These are phyloP conservation scores for Fusarium nisikadoi DNA, from an alignment of 2,329 filamentous ascomycete genomes.

Conservation along the genomic window DNA sequence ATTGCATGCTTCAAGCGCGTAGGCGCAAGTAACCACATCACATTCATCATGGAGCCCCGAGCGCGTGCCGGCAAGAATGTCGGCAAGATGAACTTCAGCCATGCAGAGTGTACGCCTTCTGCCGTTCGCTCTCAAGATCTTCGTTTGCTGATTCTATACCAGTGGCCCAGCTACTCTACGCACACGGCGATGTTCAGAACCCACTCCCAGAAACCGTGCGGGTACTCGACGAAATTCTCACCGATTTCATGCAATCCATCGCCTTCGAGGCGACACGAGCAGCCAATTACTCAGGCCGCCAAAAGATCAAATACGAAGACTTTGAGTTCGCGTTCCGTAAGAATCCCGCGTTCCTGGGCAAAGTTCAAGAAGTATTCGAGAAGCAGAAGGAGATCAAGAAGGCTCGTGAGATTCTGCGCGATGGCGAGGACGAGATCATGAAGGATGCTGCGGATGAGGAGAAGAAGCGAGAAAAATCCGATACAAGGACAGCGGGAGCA, in stretches of 20 bases:
- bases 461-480: constrained; percentile 50
- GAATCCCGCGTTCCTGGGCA: constrained; percentile 85
- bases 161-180: constrained; percentile 81
- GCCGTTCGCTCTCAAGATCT: not conserved
- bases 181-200: constrained; percentile 80
- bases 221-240: constrained; percentile 93
- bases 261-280: constrained; percentile 89
- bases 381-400: constrained; percentile 89
- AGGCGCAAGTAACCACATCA: constrained; percentile 12
- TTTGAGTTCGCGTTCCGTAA: constrained; percentile 93
- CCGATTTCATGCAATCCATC: constrained; percentile 94
- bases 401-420: constrained; percentile 79
- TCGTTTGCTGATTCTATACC: constrained; percentile 11
- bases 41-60: constrained; percentile 74
- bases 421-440: constrained; percentile 70
- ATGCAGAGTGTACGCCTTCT: constrained; percentile 70
- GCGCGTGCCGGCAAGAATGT: constrained; percentile 83
- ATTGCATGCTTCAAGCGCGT: constrained; percentile 10
- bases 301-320: constrained; percentile 98
- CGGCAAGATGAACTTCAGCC: constrained; percentile 82
- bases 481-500: constrained; percentile 50
- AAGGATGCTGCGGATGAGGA: constrained; percentile 62
- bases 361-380: constrained; percentile 88
- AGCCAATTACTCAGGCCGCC: constrained; percentile 86
- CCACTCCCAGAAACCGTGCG: constrained; percentile 86